Conservation (phyloP, 805 yeast species). For the Candida ortonii region DNA sequence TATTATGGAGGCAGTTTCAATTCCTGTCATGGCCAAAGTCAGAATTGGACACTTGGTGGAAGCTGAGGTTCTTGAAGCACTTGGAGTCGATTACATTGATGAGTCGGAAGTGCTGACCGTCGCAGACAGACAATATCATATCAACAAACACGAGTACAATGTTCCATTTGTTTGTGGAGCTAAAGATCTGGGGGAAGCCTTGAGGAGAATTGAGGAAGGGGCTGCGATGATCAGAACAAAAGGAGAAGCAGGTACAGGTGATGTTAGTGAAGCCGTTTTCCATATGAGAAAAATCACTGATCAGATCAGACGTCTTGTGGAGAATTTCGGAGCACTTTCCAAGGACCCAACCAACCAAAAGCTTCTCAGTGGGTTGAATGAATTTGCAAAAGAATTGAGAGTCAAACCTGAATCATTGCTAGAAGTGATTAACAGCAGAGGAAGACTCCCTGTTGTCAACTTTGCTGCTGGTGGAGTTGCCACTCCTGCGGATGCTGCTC, state of each 20-base stretch:
- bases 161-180: conserved; percentile 87
- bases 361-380: conserved; percentile 36
- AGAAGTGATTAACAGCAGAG: conserved; percentile 46
- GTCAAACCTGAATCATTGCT: conserved; percentile 57
- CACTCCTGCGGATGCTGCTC: conserved; percentile 84
- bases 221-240: conserved; percentile 86
- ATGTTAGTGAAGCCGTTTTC: conserved; percentile 75
- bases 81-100: conserved; percentile 76
- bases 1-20: conserved; percentile 67
- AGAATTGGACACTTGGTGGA: conserved; percentile 82
- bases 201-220: conserved; percentile 75
- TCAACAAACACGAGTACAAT: conserved; percentile 54
- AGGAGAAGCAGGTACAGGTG: conserved; percentile 91
- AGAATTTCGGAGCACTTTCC: conserved; percentile 8
- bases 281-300: conserved; percentile 62
- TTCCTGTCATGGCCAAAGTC: conserved; percentile 83
- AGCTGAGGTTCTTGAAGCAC: conserved; percentile 70
- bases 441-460: conserved; percentile 76
- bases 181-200: conserved; percentile 75
- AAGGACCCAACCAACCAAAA: conserved; percentile 1
- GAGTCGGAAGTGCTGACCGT: conserved; percentile 84
- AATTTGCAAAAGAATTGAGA: conserved; percentile 53
- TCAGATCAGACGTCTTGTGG: conserved; percentile 49
- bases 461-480: conserved; percentile 90
- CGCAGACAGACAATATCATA: conserved; percentile 69